Evolutionary conservation across 148 eudicot species (phyloP).

Genomic region (Agrostemma githago): DNA sequence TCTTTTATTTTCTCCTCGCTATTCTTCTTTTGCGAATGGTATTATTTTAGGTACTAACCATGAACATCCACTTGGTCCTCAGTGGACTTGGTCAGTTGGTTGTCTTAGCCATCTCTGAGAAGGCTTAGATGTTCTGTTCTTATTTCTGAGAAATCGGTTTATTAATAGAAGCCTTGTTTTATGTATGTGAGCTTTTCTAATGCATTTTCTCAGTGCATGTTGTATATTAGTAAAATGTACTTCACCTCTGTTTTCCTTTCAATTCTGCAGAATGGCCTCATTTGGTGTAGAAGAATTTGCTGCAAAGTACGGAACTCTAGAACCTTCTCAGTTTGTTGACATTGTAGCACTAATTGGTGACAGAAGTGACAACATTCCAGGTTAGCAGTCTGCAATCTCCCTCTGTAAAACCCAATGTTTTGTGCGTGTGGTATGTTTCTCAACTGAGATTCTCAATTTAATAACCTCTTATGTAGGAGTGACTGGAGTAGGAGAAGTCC

Average conservation of each 20-base stretch:
- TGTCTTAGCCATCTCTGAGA: background rate
- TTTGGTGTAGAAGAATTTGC: slow-evolving; percentile 96
- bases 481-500: slow-evolving; percentile 75
- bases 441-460: slow-evolving; percentile 5
- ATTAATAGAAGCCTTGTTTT: background rate
- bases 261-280: slow-evolving; percentile 65
- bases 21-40: background rate
- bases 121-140: background rate
- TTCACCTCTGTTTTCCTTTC: background rate
- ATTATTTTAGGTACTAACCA: background rate
- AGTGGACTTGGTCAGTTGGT: background rate
- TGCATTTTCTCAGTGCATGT: background rate
- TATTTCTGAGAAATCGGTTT: background rate
- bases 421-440: background rate
- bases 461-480: slow-evolving; percentile 54
- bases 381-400: slow-evolving; percentile 28
- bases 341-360: slow-evolving; percentile 85
- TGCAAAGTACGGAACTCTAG: slow-evolving; percentile 59
- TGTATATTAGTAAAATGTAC: background rate
- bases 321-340: slow-evolving; percentile 93
- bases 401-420: background rate
- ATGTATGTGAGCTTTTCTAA: background rate
- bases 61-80: background rate
- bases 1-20: background rate
- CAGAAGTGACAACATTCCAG: slow-evolving; percentile 93